phyloP scores from a whole-genome alignment of 495 filamentous ascomycete species.

The Podospora pseudoanserina region DNA sequence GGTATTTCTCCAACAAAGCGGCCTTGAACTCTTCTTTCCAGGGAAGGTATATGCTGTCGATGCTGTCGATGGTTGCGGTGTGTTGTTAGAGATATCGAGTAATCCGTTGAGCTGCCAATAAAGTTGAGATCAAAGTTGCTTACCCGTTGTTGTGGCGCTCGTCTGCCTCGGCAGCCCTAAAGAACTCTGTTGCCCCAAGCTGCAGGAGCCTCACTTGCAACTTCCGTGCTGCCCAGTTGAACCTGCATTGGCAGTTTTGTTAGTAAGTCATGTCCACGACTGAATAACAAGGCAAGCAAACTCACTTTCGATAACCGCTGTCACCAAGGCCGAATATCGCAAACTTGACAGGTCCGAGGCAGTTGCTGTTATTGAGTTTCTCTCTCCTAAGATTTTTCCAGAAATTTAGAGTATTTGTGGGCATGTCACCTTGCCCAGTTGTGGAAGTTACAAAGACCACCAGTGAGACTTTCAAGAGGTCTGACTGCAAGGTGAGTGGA shows the following conservation, averaged over 20 bases:
- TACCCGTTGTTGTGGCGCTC: slow-evolving; percentile 92
- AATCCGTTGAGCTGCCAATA: neutral
- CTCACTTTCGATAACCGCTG: slow-evolving; percentile 84
- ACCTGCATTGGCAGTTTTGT: slow-evolving; percentile 48
- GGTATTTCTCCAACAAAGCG: slow-evolving; percentile 61
- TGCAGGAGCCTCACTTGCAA: slow-evolving; percentile 80
- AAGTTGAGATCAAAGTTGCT: slow-evolving; percentile 21
- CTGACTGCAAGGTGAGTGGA: slow-evolving; percentile 29
- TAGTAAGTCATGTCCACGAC: neutral
- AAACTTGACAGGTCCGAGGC: slow-evolving; percentile 64
- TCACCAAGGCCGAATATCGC: slow-evolving; percentile 89
- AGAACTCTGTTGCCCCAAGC: slow-evolving; percentile 76
- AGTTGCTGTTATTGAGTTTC: slow-evolving; percentile 67
- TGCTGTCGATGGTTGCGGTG: slow-evolving; percentile 20
- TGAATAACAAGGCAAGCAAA: neutral
- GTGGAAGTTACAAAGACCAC: slow-evolving; percentile 82
- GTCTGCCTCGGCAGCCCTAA: slow-evolving; percentile 78
- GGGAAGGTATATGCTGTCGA: slow-evolving; percentile 76
- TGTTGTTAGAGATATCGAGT: neutral
- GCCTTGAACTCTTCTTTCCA: slow-evolving; percentile 68
- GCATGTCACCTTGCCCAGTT: slow-evolving; percentile 91
- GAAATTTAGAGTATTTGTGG: slow-evolving; percentile 70
- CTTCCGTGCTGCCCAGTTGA: slow-evolving; percentile 90
- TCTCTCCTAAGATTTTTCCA: slow-evolving; percentile 82
- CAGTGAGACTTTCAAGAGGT: slow-evolving; percentile 52